Base-by-base conservation (phyloP, 352 stramenopile genomes). In the Discostella stelligera region DNA sequence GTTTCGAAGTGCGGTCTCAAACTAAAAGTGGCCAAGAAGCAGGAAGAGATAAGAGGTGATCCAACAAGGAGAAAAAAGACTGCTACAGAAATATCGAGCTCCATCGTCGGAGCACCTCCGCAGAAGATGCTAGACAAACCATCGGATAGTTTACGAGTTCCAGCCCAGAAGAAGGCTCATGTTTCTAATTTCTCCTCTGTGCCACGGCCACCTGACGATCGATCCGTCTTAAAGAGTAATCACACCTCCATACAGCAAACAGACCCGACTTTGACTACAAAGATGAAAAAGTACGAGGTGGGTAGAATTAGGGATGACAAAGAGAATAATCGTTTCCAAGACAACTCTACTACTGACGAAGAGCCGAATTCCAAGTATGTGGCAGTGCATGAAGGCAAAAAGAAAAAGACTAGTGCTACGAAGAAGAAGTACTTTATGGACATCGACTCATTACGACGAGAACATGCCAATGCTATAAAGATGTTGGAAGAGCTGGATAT, bases 401-500 rank as follows among this genome's bases (percentile, higher is more conserved):
- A 60, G 7, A 71, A 63, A 30, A 41, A 27, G 2, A 10, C 3
- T 10, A 44, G 37, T 44, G 16, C 14, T 8, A 61, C 10, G 13
- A 65, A 10, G 10, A 71, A 66, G n/a, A 82, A 78, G n/a, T 56
- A 71, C 41, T 69, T 67, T 48, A 76, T 27, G 23, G 60, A 71
- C 37, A 70, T 82, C 25, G 59, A 67, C 46, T 64, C 67, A 7
- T 70, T 82, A 23, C 74, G 71, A 20, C 62, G 59, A 37, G 74
- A 82, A 23, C 74, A 78, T 50, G 67, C 74, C 3, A 63, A 71
- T 63, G 74, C 74, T 16, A 62, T 82, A 7, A 27, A 70, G 20
- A 77, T 82, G 68, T 50, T 82, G 21, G 55, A 82, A 66, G 67
- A 82, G 23, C 21, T 82, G 30, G 74, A 82, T 50, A 46, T 50